Conservation (phyloP, 768 basidiomycete genomes). For the Pleurotus eryngii region DNA sequence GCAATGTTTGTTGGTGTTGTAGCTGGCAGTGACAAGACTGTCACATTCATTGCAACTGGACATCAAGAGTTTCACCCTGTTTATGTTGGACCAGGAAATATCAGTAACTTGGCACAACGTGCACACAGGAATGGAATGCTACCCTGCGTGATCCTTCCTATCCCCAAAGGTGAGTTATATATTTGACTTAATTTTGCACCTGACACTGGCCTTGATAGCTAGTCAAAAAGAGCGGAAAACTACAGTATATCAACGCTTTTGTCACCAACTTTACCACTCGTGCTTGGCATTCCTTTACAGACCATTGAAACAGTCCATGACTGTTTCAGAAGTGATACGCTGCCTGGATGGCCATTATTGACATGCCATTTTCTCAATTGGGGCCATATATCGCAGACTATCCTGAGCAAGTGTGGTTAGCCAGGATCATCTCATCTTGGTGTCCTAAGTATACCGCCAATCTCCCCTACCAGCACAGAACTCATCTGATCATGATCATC, state of each 20-base stretch:
- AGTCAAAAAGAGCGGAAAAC: conserved; percentile 12
- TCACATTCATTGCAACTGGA: conserved; percentile 36
- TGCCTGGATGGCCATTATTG: conserved; percentile 25
- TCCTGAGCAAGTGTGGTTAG: conserved; percentile 21
- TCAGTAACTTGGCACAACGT: conserved; percentile 24
- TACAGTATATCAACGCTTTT: conserved; percentile 17
- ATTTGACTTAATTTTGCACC: neutral
- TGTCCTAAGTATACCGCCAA: conserved; percentile 21
- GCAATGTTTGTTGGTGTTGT: conserved; percentile 28
- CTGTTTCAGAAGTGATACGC: conserved; percentile 16
- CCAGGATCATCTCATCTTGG: conserved; percentile 22
- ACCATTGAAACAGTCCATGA: conserved; percentile 21
- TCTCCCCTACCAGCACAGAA: no score
- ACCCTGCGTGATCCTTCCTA: conserved; percentile 29
- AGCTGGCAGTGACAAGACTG: conserved; percentile 38
- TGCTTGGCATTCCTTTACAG: conserved; percentile 15
- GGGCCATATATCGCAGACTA: conserved; percentile 28
- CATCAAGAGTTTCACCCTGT: conserved; percentile 36
- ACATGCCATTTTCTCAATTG: conserved; percentile 18
- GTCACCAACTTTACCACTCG: conserved; percentile 20
- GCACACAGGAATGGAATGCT: conserved; percentile 26
- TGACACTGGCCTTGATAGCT: conserved; percentile 8
- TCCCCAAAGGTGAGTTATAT: conserved; percentile 27
- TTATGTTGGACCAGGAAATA: conserved; percentile 26
- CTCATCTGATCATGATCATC: neutral